Evolutionary conservation across 2,329 filamentous ascomycete genomes (phyloP).

Genomic region (Trichoderma koningiopsis): DNA sequence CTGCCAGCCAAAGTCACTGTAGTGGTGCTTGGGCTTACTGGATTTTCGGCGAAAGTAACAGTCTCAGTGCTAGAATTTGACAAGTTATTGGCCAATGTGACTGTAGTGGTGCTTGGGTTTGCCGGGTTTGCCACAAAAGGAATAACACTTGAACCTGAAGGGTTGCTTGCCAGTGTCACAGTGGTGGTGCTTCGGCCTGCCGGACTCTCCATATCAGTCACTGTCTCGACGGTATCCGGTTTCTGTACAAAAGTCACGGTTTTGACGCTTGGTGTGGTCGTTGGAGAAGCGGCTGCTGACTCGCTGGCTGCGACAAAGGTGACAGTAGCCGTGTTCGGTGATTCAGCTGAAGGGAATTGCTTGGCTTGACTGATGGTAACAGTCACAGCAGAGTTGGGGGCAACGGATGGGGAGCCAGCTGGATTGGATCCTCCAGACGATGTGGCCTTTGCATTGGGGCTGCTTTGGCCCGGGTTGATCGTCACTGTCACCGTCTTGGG

Average conservation of each 20-base stretch:
- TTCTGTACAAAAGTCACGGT: background rate
- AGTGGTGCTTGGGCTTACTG: background rate
- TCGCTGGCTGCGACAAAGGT: background rate
- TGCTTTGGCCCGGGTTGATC: background rate
- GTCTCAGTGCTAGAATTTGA: background rate
- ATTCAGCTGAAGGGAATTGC: background rate
- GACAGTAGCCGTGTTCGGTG: background rate
- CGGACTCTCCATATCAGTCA: background rate
- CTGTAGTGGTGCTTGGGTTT: background rate
- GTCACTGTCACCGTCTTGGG: constrained; percentile 30
- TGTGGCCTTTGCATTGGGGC: background rate
- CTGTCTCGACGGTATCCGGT: background rate
- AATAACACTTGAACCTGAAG: background rate
- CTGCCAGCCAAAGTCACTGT: background rate
- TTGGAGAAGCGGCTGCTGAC: too few species aligned
- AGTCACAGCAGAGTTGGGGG: background rate
- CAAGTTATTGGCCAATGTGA: background rate
- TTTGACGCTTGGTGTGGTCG: background rate
- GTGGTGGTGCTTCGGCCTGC: background rate
- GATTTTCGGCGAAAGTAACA: background rate
- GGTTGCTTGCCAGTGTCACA: background rate
- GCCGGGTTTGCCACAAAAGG: background rate
- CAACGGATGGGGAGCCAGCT: background rate
- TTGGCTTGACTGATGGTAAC: background rate
- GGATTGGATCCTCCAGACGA: background rate